Evolutionary conservation across 2,329 filamentous ascomycete genomes (phyloP).

Genomic region (Penicillium aurantiogriseum): DNA sequence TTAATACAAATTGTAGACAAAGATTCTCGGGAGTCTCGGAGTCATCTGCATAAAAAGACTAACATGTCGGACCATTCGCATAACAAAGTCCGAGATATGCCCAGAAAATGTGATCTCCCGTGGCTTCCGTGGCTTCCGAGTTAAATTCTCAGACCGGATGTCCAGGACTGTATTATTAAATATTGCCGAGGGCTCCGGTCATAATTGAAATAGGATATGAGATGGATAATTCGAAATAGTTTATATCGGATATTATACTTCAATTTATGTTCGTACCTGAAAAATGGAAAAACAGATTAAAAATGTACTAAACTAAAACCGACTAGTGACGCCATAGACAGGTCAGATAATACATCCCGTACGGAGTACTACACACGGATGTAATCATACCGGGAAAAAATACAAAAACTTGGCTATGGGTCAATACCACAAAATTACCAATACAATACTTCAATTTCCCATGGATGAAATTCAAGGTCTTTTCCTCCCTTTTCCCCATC

Average conservation of each 20-base stretch:
- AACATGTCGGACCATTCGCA: slow-evolving; percentile 2
- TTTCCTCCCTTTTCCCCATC: slow-evolving; percentile 17
- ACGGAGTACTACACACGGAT: neutral
- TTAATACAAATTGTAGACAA: neutral
- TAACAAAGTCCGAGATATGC: slow-evolving; percentile 11
- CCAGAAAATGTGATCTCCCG: slow-evolving; percentile 22
- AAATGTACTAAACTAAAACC: neutral
- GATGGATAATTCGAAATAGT: neutral
- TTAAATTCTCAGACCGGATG: slow-evolving; percentile 6
- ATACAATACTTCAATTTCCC: slow-evolving; percentile 8
- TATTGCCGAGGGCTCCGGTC: slow-evolving; percentile 1
- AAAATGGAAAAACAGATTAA: neutral
- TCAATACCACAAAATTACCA: slow-evolving; percentile 29
- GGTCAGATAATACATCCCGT: neutral
- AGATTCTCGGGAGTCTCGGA: neutral
- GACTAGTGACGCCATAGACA: slow-evolving; percentile 32
- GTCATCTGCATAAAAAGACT: neutral
- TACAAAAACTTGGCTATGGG: slow-evolving; percentile 9
- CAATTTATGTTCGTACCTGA: neutral
- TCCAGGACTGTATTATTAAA: neutral
- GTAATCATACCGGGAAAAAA: neutral
- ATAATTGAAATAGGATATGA: neutral
- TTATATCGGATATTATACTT: neutral
- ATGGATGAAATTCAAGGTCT: slow-evolving; percentile 12
- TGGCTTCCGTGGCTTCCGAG: slow-evolving; percentile 30